Evolutionary conservation across 2,329 filamentous ascomycete genomes (phyloP).

Genomic region (Epichloe coenophiala): DNA sequence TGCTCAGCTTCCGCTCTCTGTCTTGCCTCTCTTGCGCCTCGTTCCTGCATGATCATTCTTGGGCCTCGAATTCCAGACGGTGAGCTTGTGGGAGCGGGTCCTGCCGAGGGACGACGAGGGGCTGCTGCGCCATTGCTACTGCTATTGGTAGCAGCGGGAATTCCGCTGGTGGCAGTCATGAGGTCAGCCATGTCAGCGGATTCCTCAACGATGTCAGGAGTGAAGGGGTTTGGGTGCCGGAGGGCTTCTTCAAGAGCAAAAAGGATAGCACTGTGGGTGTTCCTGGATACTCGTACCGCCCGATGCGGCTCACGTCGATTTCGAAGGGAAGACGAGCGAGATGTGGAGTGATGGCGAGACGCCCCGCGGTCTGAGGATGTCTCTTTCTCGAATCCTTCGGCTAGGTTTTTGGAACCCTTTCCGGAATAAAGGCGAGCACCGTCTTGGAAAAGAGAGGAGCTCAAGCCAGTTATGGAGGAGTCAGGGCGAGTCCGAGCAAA

Average conservation of each 20-base stretch:
- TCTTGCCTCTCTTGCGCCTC: conserved; percentile 62
- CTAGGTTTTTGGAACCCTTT: conserved; percentile 35
- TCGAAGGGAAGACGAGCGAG: conserved; percentile 18
- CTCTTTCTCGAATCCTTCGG: conserved; percentile 30
- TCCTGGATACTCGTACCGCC: conserved; percentile 57
- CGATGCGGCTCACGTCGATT: conserved; percentile 29
- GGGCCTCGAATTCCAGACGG: conserved; percentile 66
- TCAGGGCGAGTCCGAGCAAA: conserved; percentile 9
- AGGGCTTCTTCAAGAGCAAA: conserved; percentile 87
- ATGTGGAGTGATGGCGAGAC: conserved; percentile 11
- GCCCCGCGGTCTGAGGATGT: conserved; percentile 17
- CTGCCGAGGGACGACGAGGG: conserved; percentile 30
- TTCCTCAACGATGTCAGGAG: conserved; percentile 72
- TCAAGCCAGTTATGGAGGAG: conserved; percentile 24
- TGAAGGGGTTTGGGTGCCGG: conserved; percentile 69
- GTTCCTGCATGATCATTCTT: conserved; percentile 81
- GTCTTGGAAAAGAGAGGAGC: conserved; percentile 20
- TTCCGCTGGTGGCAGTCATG: conserved; percentile 41
- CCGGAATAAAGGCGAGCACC: conserved; percentile 14
- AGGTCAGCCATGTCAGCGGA: conserved; percentile 88
- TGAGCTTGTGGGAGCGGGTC: conserved; percentile 38
- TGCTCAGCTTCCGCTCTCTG: conserved; percentile 55
- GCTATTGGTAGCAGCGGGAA: conserved; percentile 34
- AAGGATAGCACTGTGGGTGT: conserved; percentile 87
- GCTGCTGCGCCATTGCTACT: conserved; percentile 34